Base-by-base conservation (phyloP, 768 basidiomycete species). In the Chalciporus pseudorubinellus region DNA sequence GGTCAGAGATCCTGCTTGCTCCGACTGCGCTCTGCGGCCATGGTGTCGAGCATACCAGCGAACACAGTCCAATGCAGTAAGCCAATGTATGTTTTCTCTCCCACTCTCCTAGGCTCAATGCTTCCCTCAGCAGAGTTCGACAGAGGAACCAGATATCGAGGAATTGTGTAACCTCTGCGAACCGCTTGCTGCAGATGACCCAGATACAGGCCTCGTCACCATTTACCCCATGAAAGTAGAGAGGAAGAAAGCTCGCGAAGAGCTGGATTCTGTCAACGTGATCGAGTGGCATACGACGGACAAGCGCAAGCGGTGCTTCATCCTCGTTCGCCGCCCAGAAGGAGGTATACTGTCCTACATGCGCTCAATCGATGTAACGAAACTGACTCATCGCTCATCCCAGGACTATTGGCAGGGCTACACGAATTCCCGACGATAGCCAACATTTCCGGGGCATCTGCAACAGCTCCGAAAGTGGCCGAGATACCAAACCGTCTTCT, bases 341-440 rank as follows among this genome's bases (percentile, higher is more conserved):
- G 81, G 80, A 65, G 95, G 94, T 93, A 59, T 60, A 76, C 10
- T 16, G 28, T n/a, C 31, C 44, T 22, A 10, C 14, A 39, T 28
- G 42, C 44, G 39, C 46, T 49, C 41, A 19, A 55, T 28, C 21
- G 34, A 4, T 6, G 14, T 10, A 9, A 34, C 22, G 21, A 34
- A 26, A 43, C 54, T 56, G 39, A 47, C 53, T n/a, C 40, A 11
- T 22, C 12, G 2, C 40, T 55, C 41, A 45, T 44, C 29, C 22
- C 53, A 97, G 95, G 95, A 20, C 84, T 98, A 41, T 75, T 98
- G 47, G 95, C 92, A 18, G 92, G 95, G 10, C 72, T 98, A 38
- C 84, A 86, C 65, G 93, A 98, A 62, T 94, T 94, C 72, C 90
- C 92, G 49, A 81, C 89, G 19, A 68, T 71, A 34, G 65, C 79